Base-by-base conservation (phyloP, 2,329 filamentous ascomycete species). In the Monosporascus sp. region DNA sequence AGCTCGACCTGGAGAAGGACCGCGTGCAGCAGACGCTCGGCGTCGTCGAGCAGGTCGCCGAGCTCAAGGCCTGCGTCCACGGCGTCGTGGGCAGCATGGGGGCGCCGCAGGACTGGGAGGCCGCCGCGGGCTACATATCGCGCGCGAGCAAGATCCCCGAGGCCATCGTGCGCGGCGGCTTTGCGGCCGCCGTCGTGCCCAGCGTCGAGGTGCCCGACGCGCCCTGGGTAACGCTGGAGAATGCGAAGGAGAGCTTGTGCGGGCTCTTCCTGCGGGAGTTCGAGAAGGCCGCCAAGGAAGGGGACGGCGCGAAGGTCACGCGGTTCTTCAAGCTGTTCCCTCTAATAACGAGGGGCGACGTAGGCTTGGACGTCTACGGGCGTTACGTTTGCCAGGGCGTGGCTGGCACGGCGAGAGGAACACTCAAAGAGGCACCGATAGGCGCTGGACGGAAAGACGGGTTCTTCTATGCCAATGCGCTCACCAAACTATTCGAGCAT, bases 251-350 rank as follows among this genome's bases (percentile, higher is more conserved):
- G 72, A 94, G 89, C 57, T 74, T 99, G 49, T 97, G 94, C 66
- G 87, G 84, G 1, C 75, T 99, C 54, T 99, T 99, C 71, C 72
- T 97, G 66, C 81, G 93, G 54, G 94, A 99, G 73, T 99, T 99
- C 62, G 91, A 97, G 64, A 94, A 88, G 70, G 94, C 94, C 0
- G 89, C 92, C 2, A 81, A 83, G 56, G 91, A 94, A 42, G 87
- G 83, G n/a, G 92, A 97, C 63, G 91, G 90, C 3, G 82, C 89
- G 24, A 90, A 89, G 68, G 90, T 99, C 50, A 97, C 94, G 1
- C 80, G 94, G 42, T 99, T 99, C 76, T 99, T 99, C 76, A 99
- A 99, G 74, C 77, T 99, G 38, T 99, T 99, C 64, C 94, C 94
- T 17, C 75, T 99, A 37, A 97, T 99, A 65, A 92, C 89, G 15